Base-by-base conservation (phyloP, 2,329 filamentous ascomycete species). In the Raffaelea arxii region DNA sequence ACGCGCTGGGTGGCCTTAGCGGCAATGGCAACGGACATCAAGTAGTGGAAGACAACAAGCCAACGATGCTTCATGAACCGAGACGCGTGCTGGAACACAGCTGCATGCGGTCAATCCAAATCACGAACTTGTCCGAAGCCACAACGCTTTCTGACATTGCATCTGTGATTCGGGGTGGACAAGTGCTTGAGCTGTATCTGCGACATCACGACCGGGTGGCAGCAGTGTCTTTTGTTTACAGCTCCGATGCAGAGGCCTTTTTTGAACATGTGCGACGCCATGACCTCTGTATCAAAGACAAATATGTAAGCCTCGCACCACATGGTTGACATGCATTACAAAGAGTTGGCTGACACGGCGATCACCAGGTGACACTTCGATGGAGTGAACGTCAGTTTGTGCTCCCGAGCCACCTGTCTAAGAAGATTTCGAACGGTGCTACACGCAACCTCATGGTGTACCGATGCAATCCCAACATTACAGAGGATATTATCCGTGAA, bases 331-430 rank as follows among this genome's bases (percentile, higher is more conserved):
- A 4, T 4, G 5, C 36, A 6, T 16, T 16, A 32, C 27, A 32
- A 9, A 32, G 27, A 16, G 9, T 32, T 10, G 16, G 27, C 9
- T 32, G 27, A 16, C 27, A 32, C 16, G 27, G 10, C 27, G 4
- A 39, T 10, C 14, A 18, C 24, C 32, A 90, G 84, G 68, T 89
- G 41, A 72, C 80, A 14, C 70, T 86, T 32, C 69, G 68, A 49
- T 91, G 86, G 86, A 75, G 72, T 44, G 77, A 86, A 30, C 76
- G 78, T 12, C 86, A 90, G 55, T 89, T 82, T 57, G 70, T 72
- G 25, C 67, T 91, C 9, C 69, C 75, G 2, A 65, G 67, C 3
- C 78, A 86, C 59, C 69, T 89, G 44, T 72, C 74, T 21, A 69
- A 74, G 59, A 85, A 84, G 58, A 73, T 90, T 46, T 62, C 63